Base-by-base conservation (phyloP, 331 rosid genomes). In the Cydonia oblonga region DNA sequence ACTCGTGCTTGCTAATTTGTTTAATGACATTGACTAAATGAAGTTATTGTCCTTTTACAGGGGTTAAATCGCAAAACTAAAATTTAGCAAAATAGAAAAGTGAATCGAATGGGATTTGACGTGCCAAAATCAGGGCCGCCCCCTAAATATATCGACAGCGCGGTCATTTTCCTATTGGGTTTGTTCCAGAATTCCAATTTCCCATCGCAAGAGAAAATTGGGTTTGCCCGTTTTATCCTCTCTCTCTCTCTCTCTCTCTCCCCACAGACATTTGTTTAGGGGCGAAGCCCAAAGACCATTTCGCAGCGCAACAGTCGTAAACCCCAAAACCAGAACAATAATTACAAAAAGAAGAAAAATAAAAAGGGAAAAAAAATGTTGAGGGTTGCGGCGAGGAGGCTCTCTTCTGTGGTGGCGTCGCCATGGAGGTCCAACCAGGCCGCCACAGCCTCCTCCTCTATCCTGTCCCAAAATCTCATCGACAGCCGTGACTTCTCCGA, bases 371-470 rank as follows among this genome's bases (percentile, higher is more conserved):
- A 33, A 74, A 84, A 74, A 68, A 86, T 92, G 97, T 79, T 92
- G 85, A 86, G 96, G 86, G 84, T 85, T 81, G 96, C 89, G 62
- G 83, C 87, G 28, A 83, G 86, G 87, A 85, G 87, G 84, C 83
- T 92, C 18, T 85, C 85, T 23, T 85, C 90, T 81, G 80, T 88
- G 76, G 83, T 86, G 63, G 70, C 84, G 5, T 69, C 84, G 28
- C 70, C 87, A 24, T 76, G 84, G 81, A 79, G 81, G 70, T 73
- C 85, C 62, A 78, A 81, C 68, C 82, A 76, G 62, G 79, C 96
- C 28, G 75, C 89, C 58, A 77, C 95, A 42, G 83, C 90, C 60
- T 72, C 90, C 24, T 71, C 85, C 32, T 62, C 44, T 62, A 68
- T 84, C 16, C 16, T 79, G 70, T 81, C 91, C 58, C 82, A 66